These are phyloP conservation scores for Tylopilus subfusipes DNA, from an alignment of 768 basidiomycete species.

Conservation along the genomic window DNA sequence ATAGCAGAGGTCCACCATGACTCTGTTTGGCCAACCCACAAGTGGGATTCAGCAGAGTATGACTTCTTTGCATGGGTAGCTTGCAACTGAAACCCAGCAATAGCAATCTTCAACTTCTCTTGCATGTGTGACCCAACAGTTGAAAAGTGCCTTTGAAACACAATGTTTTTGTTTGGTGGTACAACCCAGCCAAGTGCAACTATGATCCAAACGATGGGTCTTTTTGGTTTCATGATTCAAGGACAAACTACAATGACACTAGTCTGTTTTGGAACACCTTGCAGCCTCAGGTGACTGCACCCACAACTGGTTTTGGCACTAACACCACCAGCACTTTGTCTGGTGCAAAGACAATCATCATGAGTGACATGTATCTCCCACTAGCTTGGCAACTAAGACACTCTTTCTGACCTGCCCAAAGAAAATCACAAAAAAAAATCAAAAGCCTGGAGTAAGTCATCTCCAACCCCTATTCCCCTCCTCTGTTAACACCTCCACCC, in stretches of 20 bases:
- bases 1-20: slow-evolving; percentile 24
- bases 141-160: slow-evolving; percentile 29
- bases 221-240: slow-evolving; percentile 20
- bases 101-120: slow-evolving; percentile 30
- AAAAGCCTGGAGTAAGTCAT: slow-evolving; percentile 68
- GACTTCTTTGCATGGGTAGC: slow-evolving; percentile 26
- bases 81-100: slow-evolving; percentile 33
- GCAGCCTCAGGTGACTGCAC: no score
- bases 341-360: slow-evolving; percentile 33
- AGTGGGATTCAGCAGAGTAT: slow-evolving; percentile 16
- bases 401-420: slow-evolving; percentile 64
- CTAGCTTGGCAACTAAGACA: background rate
- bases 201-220: slow-evolving; percentile 11
- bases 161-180: slow-evolving; percentile 31
- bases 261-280: slow-evolving; percentile 29
- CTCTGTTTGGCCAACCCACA: slow-evolving; percentile 30
- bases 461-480: no score
- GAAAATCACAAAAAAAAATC: slow-evolving; percentile 56
- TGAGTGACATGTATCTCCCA: slow-evolving; percentile 9
- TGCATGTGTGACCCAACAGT: slow-evolving; percentile 20
- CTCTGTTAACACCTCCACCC: no score
- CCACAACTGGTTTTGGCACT: no score
- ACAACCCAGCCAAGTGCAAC: slow-evolving; percentile 14
- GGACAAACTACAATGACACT: slow-evolving; percentile 14
- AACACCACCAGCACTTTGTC: slow-evolving; percentile 22